Base-by-base conservation (phyloP, 495 filamentous ascomycete genomes). In the Penicillium maclennaniae region DNA sequence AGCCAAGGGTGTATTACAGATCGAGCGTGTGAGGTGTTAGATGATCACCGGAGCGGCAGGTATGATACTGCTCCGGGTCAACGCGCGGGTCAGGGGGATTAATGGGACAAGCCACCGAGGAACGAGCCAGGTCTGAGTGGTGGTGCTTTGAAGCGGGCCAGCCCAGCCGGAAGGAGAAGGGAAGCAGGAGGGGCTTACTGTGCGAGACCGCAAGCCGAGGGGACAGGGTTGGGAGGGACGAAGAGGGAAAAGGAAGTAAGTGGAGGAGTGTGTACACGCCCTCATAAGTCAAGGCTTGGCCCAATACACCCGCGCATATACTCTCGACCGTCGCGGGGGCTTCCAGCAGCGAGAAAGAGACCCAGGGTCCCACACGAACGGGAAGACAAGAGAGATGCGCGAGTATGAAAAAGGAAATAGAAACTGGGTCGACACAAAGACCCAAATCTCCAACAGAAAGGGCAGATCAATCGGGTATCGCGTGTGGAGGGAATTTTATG, bases 321-420 rank as follows among this genome's bases (percentile, higher is more conserved):
- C 58, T 60, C 58, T 60, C 51, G 53, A 20, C 47, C 51, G 54
- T 53, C 49, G 49, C 53, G 40, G 49, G 47, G 53, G 53, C 45
- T 43, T 28, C 21, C 37, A 50, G 43, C 38, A 47, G 49, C 49
- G 15, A 19, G 39, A 27, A 47, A 39, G 17, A 44, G 23, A 20
- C 20, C 20, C n/a, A 21, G 40, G 16, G 15, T 17, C n/a, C 16
- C 16, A 42, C 39, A 19, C 6, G n/a, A 16, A n/a, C 2, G n/a
- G 39, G 39, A 7, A 21, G 9, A 19, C 7, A 16, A 42, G 31
- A 53, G n/a, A n/a, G n/a, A 57, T 43, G 43, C 31, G 19, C 44
- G 42, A 55, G 51, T 21, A 56, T 27, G 21, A 53, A 40, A 38
- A 36, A 8, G 27, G 14, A 58, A 47, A 47, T 36, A 23, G 5